These are phyloP conservation scores for Suillus alpinus DNA, from an alignment of 768 basidiomycete species.

Conservation along the genomic window DNA sequence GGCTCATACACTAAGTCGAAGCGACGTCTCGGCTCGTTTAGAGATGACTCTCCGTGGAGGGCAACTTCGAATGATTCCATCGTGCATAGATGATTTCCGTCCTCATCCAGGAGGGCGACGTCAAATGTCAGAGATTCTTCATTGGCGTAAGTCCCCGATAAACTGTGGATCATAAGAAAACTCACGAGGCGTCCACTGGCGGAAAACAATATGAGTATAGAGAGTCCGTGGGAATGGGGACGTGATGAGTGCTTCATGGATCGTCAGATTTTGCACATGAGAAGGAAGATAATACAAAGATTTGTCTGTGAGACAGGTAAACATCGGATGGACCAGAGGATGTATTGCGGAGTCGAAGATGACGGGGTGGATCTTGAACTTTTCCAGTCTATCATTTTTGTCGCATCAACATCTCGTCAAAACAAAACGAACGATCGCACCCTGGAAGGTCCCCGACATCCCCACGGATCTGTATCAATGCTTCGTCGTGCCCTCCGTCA, in stretches of 20 bases:
- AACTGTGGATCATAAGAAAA: neutral
- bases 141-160: neutral
- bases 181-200: conserved; percentile 3
- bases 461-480: neutral
- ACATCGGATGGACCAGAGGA: neutral
- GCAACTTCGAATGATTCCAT: neutral
- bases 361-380: conserved; percentile 2
- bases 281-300: conserved; percentile 3
- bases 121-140: neutral
- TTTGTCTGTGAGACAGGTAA: neutral
- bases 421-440: neutral
- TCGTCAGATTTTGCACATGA: neutral
- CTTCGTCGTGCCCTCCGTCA: neutral
- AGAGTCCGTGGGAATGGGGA: neutral
- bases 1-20: neutral
- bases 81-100: neutral
- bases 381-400: neutral
- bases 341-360: conserved; percentile 1
- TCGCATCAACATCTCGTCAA: too few relatives aligned
- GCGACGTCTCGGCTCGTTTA: neutral
- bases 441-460: conserved; percentile 1
- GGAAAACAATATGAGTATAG: neutral
- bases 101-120: neutral
- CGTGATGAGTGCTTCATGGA: neutral
- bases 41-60: neutral